These are phyloP conservation scores for Lasiodiplodia theobromae DNA, from an alignment of 2,329 filamentous ascomycete genomes.

Conservation along the genomic window DNA sequence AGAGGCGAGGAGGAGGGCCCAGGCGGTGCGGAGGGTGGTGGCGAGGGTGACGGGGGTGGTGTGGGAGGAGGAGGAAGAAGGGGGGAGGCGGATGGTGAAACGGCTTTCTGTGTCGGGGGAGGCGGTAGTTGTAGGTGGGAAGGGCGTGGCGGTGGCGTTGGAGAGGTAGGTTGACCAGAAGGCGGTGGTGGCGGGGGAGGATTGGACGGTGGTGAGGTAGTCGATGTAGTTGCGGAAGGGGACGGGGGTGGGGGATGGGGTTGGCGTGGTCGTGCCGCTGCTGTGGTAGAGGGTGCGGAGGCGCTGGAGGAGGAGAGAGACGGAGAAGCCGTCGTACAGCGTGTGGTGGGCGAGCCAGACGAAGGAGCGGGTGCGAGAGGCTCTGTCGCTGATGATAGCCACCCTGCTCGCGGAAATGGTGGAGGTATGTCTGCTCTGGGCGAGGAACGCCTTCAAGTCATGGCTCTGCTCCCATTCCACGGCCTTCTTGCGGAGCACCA, in stretches of 20 bases:
- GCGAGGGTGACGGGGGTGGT: slow-evolving; percentile 47
- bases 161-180: slow-evolving; percentile 56
- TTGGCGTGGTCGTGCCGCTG: not conserved
- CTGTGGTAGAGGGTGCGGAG: slow-evolving; percentile 39
- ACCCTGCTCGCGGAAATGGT: slow-evolving; percentile 35
- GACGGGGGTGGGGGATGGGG: slow-evolving; percentile 22
- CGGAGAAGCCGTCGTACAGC: slow-evolving; percentile 50
- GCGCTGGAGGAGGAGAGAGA: slow-evolving; percentile 40
- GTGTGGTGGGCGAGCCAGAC: slow-evolving; percentile 51
- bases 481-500: slow-evolving; percentile 38
- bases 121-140: slow-evolving; percentile 39
- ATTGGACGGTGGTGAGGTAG: slow-evolving; percentile 49
- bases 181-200: slow-evolving; percentile 42
- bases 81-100: slow-evolving; percentile 55
- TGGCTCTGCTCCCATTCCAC: slow-evolving; percentile 38
- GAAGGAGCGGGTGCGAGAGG: slow-evolving; percentile 37
- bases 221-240: slow-evolving; percentile 58
- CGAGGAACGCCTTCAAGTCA: slow-evolving; percentile 44
- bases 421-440: slow-evolving; percentile 37
- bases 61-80: slow-evolving; percentile 32
- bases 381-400: slow-evolving; percentile 36
- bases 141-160: slow-evolving; percentile 51
- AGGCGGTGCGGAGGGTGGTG: slow-evolving; percentile 39
- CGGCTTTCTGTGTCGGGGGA: slow-evolving; percentile 52
- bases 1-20: slow-evolving; percentile 39